Evolutionary conservation across 1,139 yeast species (phyloP), one percentile per base, ranked within the genome.

Genomic region (Blastobotrys aristatus): DNA sequence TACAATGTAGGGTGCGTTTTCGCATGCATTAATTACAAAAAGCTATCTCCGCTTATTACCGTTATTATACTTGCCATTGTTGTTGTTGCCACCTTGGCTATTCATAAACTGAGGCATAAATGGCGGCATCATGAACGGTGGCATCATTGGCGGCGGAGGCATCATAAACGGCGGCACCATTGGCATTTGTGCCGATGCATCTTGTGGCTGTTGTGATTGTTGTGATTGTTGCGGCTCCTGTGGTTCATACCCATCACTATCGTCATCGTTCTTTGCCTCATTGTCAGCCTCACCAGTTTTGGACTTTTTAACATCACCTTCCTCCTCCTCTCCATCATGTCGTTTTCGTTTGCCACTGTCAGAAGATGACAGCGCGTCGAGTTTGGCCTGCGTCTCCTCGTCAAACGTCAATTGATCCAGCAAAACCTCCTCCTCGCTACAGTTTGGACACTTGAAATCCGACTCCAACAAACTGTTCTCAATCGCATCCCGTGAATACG

Each of bases 391-490:
- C 63, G 80, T 71, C 21, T 76, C 84, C 43, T 73, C 71, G 61
- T 87, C 88, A 1, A 76, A 73, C 6, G 73, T 71, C 50, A 90
- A 71, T 11, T 82, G 75, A 66, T 92, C 97, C 44, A 92, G 72
- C 54, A 80, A 80, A 1, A 87, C 74, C 53, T 88, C 96, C 27
- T 79, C 81, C 16, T 75, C 75, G 7, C 76, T 79, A 69, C 98
- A 92, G 53, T 81, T 82, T 8, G 97, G 97, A 67, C 98, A 92
- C 42, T 79, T 80, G 69, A 92, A 92, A 62, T 92, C 97, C 49
- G 80, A 78, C 37, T 87, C 96, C 49, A 92, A 74, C 37, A 92
- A 68, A 3, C 76, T 67, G 57, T 82, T 84, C 61, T 92, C 97
- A 53, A 92, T 80, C 52, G 75, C 68, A 4, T 69, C 71, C 50